phyloP scores from a whole-genome alignment of 2,329 filamentous ascomycete genomes.

The Pezicula rhizophila region DNA sequence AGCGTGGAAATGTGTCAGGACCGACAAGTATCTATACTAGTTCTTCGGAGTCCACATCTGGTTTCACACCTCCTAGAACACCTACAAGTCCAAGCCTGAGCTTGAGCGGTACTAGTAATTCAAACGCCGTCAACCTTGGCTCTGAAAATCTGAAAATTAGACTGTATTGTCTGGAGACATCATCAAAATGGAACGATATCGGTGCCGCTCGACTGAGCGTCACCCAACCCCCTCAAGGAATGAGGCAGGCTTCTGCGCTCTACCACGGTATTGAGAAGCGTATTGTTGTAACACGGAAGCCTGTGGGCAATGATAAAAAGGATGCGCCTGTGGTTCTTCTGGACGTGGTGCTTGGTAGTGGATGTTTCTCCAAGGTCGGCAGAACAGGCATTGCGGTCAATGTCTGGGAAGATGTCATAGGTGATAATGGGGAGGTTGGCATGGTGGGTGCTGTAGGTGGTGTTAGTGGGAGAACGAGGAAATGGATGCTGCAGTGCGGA shows the following conservation, averaged over 20 bases:
- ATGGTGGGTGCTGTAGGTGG: conserved; percentile 18
- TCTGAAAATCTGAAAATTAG: conserved; percentile 80
- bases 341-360: conserved; percentile 9
- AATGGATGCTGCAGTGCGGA: conserved; percentile 21
- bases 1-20: conserved; percentile 2
- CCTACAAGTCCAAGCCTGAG: conserved; percentile 19
- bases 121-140: conserved; percentile 52
- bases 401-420: conserved; percentile 23
- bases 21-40: conserved; percentile 55
- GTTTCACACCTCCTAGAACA: conserved; percentile 27
- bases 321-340: conserved; percentile 8
- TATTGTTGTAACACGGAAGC: conserved; percentile 64
- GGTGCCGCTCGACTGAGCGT: conserved; percentile 81
- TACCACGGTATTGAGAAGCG: conserved; percentile 74
- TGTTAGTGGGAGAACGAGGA: conserved; percentile 19
- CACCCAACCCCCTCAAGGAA: conserved; percentile 62
- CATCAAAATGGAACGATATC: conserved; percentile 84
- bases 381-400: conserved; percentile 19
- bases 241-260: conserved; percentile 51
- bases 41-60: conserved; percentile 35
- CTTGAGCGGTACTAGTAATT: conserved; percentile 21
- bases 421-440: conserved; percentile 21
- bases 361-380: conserved; percentile 18
- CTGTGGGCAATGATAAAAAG: conserved; percentile 39
- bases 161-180: conserved; percentile 71